phyloP scores from a whole-genome alignment of 192 early-diverging fungal species.

The Gaertneriomyces sp. region DNA sequence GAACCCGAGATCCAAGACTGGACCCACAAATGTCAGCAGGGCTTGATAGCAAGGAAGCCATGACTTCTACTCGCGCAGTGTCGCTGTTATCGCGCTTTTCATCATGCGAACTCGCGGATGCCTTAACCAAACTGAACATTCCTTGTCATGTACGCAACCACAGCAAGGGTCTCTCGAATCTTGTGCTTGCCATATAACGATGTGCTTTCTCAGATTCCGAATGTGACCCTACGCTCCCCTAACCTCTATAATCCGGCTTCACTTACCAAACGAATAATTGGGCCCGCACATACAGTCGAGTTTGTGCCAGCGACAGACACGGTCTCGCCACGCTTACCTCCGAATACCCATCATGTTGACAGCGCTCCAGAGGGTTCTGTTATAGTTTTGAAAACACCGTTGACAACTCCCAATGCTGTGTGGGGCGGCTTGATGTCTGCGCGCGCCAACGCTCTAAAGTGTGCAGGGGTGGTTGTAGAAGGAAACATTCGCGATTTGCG shows the following conservation, averaged over 20 bases:
- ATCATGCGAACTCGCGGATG: constrained; percentile 48
- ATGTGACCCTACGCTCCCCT: constrained; percentile 16
- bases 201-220: neutral
- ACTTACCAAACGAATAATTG: constrained; percentile 17
- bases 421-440: constrained; percentile 52
- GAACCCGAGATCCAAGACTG: no score
- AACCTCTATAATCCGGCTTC: neutral
- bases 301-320: constrained; percentile 28
- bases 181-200: no score
- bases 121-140: constrained; percentile 35
- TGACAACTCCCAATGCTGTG: constrained; percentile 41
- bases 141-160: constrained; percentile 17
- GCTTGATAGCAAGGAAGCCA: neutral
- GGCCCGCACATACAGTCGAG: constrained; percentile 42
- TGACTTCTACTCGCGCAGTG: neutral
- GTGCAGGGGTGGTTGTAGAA: constrained; percentile 41
- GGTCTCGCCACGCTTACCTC: constrained; percentile 8
- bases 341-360: constrained; percentile 40
- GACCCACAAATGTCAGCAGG: no score
- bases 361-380: constrained; percentile 29
- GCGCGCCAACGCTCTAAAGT: constrained; percentile 34
- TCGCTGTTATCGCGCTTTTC: constrained; percentile 25
- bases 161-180: no score
- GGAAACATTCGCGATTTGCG: constrained; percentile 44
- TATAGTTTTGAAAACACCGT: constrained; percentile 40